Evolutionary conservation across 805 yeast species (phyloP).

Genomic region (Scheffersomyces spartinae): DNA sequence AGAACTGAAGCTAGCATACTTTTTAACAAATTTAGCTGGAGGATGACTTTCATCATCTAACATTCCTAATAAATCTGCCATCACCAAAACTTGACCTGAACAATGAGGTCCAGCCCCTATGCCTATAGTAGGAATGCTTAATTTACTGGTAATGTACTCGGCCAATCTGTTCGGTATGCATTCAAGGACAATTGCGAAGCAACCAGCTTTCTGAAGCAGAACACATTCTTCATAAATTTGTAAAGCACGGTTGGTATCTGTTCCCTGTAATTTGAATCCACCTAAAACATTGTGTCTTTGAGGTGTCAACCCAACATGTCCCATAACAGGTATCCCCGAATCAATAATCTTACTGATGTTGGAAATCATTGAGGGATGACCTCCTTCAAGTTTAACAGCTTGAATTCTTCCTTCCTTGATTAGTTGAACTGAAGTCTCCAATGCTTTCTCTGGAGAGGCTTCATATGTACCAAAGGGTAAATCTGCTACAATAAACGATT

Average conservation of each 20-base stretch:
- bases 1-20: conserved; percentile 42
- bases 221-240: conserved; percentile 55
- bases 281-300: conserved; percentile 71
- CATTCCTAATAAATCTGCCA: conserved; percentile 77
- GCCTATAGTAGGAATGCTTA: conserved; percentile 78
- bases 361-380: conserved; percentile 37
- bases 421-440: conserved; percentile 42
- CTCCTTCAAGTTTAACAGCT: conserved; percentile 82
- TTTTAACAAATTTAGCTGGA: conserved; percentile 66
- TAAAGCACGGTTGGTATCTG: conserved; percentile 38
- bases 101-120: conserved; percentile 87
- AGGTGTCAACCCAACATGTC: conserved; percentile 89
- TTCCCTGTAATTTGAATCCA: conserved; percentile 86
- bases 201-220: conserved; percentile 65
- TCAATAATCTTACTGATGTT: conserved; percentile 45
- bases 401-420: conserved; percentile 47
- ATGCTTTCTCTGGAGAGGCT: conserved; percentile 47
- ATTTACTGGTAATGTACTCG: conserved; percentile 42
- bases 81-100: conserved; percentile 85
- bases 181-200: conserved; percentile 64
- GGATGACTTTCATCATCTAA: conserved; percentile 31
- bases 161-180: conserved; percentile 78
- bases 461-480: conserved; percentile 87
- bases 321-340: conserved; percentile 81
- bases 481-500: conserved; percentile 69